Evolutionary conservation across 2,329 filamentous ascomycete species (phyloP).

Genomic region (Aquanectria penicillioides): DNA sequence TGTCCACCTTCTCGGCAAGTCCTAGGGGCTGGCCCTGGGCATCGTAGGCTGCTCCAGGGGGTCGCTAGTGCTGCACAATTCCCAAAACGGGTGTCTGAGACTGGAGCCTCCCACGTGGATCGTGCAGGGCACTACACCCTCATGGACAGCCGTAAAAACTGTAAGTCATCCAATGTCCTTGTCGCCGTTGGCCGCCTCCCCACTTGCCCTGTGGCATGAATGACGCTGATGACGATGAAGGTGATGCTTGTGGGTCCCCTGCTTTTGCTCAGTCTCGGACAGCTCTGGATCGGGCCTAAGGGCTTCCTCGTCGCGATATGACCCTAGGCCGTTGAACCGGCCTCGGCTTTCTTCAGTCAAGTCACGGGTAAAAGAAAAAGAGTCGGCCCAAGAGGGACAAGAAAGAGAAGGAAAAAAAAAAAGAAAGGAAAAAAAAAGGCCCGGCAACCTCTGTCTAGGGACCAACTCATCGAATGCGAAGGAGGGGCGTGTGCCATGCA

Average conservation of each 20-base stretch:
- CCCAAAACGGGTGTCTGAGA: constrained; percentile 38
- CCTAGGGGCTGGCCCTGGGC: constrained; percentile 19
- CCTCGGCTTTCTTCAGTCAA: background rate
- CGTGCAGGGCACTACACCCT: constrained; percentile 42
- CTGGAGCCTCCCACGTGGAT: constrained; percentile 45
- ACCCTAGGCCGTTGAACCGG: no score
- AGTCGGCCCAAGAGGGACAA: background rate
- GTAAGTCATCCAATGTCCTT: constrained; percentile 37
- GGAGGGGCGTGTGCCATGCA: constrained; percentile 33
- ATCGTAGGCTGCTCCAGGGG: constrained; percentile 23
- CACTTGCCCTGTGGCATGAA: constrained; percentile 23
- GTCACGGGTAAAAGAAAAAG: background rate
- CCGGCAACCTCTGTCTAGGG: no score
- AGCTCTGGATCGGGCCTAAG: constrained; percentile 3
- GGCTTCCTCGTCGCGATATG: no score
- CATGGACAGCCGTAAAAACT: constrained; percentile 35
- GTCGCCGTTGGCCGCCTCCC: constrained; percentile 30
- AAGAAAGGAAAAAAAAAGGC: background rate
- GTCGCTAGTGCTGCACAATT: constrained; percentile 40
- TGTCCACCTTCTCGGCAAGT: constrained; percentile 10
- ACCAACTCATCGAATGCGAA: constrained; percentile 17
- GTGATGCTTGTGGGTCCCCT: constrained; percentile 6
- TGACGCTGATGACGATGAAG: constrained; percentile 23
- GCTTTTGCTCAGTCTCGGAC: background rate
- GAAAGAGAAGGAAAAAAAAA: background rate